Evolutionary conservation across 2,329 filamentous ascomycete genomes (phyloP), one percentile per base, ranked within the genome.

Genomic region (Fusarium ambrosium): DNA sequence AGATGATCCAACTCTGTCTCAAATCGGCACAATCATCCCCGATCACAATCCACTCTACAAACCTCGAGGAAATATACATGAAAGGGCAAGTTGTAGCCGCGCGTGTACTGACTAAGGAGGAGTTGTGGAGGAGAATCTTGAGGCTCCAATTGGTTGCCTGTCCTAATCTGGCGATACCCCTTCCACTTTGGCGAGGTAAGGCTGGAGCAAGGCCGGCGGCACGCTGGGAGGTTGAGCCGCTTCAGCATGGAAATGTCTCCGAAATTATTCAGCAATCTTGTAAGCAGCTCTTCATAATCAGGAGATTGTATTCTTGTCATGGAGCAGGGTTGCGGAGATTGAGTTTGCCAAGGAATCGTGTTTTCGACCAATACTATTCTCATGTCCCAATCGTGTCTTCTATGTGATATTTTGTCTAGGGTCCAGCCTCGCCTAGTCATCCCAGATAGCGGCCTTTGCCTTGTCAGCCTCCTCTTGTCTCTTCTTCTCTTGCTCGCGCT

Each of bases 391-490:
- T 6, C 48, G 10, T 53, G 5, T 53, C 4, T 62, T 53, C n/a
- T n/a, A 14, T 43, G 24, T 60, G 24, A 20, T 27, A 5, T 32
- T 11, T 39, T 29, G 22, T 34, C 10, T 37, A 27, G 16, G 53
- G 48, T 18, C 22, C 32, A 39, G 51, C 51, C 48, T 41, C 13
- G 63, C 24, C 60, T 65, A 93, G 79, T 92, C 94, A 69, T 97
- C 92, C 97, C 97, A 98, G 29, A 98, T 88, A n/a, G 94, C 92
- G 70, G 89, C 89, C 87, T 93, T 97, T n/a, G 93, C 92, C 82
- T 88, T 90, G 81, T 96, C 93, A 37, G 91, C 90, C 79, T 92
- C 90, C 78, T 90, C 90, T 73, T 89, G 89, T 78, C 86, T 87
- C 74, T 85, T 84, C 77, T 85, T 89, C 82, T 92, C 90, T 67